phyloP scores from a whole-genome alignment of 176 grass and related monocot species.

The Neostapfia colusana region DNA sequence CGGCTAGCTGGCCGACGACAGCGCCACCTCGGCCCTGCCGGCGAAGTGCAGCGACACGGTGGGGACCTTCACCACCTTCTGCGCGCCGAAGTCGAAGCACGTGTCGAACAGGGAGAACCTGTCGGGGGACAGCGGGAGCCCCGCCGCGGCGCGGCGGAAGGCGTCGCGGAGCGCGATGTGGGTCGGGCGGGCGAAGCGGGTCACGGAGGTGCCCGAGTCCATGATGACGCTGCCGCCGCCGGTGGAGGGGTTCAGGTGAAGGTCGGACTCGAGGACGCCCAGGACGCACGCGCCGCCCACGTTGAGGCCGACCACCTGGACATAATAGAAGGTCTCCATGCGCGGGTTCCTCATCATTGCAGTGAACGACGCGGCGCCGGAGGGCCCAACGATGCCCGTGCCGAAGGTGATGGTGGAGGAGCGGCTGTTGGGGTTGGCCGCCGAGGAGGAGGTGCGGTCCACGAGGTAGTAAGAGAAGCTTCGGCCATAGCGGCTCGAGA shows the following conservation, averaged over 20 bases:
- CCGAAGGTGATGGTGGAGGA: constrained; percentile 68
- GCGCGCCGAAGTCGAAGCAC: constrained; percentile 83
- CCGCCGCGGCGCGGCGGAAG: constrained; percentile 58
- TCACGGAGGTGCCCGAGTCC: constrained; percentile 92
- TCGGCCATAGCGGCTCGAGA: constrained; percentile 61
- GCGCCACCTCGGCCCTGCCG: too few species aligned
- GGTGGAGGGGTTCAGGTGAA: constrained; percentile 57
- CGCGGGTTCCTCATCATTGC: constrained; percentile 67
- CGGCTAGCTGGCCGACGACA: too few species aligned
- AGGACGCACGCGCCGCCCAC: too few species aligned
- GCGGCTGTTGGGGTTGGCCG: background rate
- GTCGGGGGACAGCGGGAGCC: constrained; percentile 51
- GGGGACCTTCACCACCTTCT: too few species aligned
- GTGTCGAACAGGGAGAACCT: constrained; percentile 97
- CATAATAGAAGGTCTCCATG: constrained; percentile 90
- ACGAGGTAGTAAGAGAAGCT: constrained; percentile 89
- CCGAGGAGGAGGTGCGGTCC: constrained; percentile 59
- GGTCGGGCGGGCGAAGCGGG: constrained; percentile 57
- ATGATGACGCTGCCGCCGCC: constrained; percentile 93
- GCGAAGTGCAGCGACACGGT: too few species aligned
- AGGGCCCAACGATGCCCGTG: background rate
- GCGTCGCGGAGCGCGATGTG: constrained; percentile 86
- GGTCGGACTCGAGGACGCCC: constrained; percentile 68
- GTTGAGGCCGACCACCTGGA: constrained; percentile 72
- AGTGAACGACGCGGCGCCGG: constrained; percentile 50